Evolutionary conservation across 2,329 filamentous ascomycete genomes (phyloP).

Genomic region (Hymenoscyphus salicellus): DNA sequence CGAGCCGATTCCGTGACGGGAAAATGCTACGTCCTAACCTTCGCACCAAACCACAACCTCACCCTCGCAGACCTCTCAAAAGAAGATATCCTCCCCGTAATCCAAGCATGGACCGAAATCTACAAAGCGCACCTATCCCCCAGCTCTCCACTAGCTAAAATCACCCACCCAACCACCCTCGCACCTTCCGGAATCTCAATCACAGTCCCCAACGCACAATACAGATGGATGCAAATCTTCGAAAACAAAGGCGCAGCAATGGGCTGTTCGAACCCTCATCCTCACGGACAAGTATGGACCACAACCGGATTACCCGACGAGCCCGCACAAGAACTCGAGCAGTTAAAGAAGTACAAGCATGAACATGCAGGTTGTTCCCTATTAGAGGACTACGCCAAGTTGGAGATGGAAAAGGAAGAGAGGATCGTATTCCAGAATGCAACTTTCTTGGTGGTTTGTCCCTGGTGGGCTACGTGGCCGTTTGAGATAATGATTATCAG

Average conservation of each 20-base stretch:
- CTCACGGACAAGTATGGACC: slow-evolving; percentile 95
- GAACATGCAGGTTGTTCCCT: slow-evolving; percentile 73
- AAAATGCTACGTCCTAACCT: slow-evolving; percentile 95
- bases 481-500: slow-evolving; percentile 91
- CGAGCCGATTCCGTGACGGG: slow-evolving; percentile 84
- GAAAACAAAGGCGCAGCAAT: slow-evolving; percentile 98
- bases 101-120: slow-evolving; percentile 88
- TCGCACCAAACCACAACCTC: slow-evolving; percentile 84
- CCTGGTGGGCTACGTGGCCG: slow-evolving; percentile 98
- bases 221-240: slow-evolving; percentile 98
- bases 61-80: slow-evolving; percentile 87
- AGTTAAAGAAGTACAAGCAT: slow-evolving; percentile 73
- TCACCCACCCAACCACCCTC: slow-evolving; percentile 43
- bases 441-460: slow-evolving; percentile 81
- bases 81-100: slow-evolving; percentile 72
- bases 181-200: slow-evolving; percentile 41
- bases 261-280: slow-evolving; percentile 98
- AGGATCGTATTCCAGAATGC: slow-evolving; percentile 86
- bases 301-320: slow-evolving; percentile 90
- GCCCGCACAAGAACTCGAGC: slow-evolving; percentile 71
- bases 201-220: slow-evolving; percentile 65
- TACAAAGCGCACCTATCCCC: slow-evolving; percentile 79
- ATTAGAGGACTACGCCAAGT: slow-evolving; percentile 78
- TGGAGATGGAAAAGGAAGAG: slow-evolving; percentile 79
- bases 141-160: slow-evolving; percentile 57